Evolutionary conservation across 1,284 basidiomycete genomes (phyloP), one percentile per base, ranked within the genome.

Genomic region (Ceratobasidium sp.): DNA sequence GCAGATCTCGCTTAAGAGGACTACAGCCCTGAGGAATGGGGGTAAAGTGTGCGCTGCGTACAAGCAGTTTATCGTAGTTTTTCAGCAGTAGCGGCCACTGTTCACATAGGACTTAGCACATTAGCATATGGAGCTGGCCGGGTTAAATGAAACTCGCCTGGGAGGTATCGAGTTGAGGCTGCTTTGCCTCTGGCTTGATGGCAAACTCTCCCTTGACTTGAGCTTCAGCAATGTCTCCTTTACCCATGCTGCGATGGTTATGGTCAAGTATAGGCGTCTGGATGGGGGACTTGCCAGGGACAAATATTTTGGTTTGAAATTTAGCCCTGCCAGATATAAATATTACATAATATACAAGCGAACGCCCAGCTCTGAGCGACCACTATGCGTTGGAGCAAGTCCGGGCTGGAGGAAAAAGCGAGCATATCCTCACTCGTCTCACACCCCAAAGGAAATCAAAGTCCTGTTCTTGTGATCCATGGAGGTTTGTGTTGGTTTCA

Each of bases 21-120:
- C 91, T 94, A 81, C 92, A 89, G 77, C 96, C 92, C 75, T 88
- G 83, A 32, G 97, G 95, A 79, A 99, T 98, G 76, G 97, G 97
- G 8, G 97, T 99, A 81, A 98, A 99, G 85, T 99, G 97, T 74
- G 92, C 92, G 58, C 94, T 97, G 75, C 97, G 91, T 76, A 98
- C 90, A 74, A 97, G 89, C 30, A 97, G 83, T 81, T 97, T 97
- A 86, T 97, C 96, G 82, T 99, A 99, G 84, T 99, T 98, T 88
- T 98, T 99, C 76, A 99, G 88, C 12, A 99, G 88, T 34, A 99
- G 85, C 39, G 97, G 97, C 97, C 97, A 99, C 83, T 98, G 64
- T 55, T 55, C 26, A 46, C 39, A 43, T 23, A 43, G n/a, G 57
- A 32, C 26, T 41, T 30, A 43, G 34, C 32, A 4, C 23, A 16